These are phyloP conservation scores for Trichoderma orchidacearum DNA, from an alignment of 495 filamentous ascomycete species.

Conservation along the genomic window DNA sequence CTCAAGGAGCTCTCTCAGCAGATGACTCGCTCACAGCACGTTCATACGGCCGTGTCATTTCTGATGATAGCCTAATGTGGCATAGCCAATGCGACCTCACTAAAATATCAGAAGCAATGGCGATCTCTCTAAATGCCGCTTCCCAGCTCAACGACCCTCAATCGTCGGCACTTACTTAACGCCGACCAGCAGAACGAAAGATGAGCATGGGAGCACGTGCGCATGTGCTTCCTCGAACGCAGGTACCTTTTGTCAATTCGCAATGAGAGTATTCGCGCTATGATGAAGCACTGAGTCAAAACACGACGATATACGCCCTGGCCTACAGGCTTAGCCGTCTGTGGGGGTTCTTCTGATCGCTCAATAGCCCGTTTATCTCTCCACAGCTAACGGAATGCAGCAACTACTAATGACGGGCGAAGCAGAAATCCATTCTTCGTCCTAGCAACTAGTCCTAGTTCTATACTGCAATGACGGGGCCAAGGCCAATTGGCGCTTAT, in stretches of 20 bases:
- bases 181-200: neutral
- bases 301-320: neutral
- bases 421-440: neutral
- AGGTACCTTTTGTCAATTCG: neutral
- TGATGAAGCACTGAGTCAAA: neutral
- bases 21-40: too few relatives aligned
- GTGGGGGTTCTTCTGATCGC: neutral
- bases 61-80: too few relatives aligned
- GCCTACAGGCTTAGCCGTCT: neutral
- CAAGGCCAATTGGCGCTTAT: neutral
- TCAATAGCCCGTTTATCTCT: neutral
- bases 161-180: neutral
- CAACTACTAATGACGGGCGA: too few relatives aligned
- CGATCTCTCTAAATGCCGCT: too few relatives aligned
- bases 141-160: neutral
- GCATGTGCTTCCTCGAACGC: too few relatives aligned
- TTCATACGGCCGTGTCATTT: too few relatives aligned
- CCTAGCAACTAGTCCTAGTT: neutral
- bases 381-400: neutral
- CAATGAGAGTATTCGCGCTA: neutral
- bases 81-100: too few relatives aligned
- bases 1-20: too few relatives aligned
- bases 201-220: neutral
- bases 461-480: neutral
- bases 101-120: too few relatives aligned